A percentile compares a stretch with the other conserved stretches of the same genome.
These are phyloP conservation scores for Dendryphion nanum DNA, from an alignment of 2,329 filamentous ascomycete genomes.

Conservation along the genomic window DNA sequence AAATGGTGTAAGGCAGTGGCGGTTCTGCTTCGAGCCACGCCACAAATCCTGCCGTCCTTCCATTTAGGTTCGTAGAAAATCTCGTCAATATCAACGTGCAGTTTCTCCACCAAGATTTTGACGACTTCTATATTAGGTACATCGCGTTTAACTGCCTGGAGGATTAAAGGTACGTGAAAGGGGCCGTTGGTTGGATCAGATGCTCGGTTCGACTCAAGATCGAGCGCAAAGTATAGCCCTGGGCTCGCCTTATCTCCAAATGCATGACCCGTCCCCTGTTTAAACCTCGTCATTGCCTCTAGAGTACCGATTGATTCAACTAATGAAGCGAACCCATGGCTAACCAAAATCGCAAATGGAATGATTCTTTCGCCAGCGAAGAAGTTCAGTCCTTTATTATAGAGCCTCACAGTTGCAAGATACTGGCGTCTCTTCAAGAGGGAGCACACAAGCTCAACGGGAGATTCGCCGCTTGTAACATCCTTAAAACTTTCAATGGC, in stretches of 20 bases:
- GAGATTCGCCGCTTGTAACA: background rate
- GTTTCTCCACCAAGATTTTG: conserved; percentile 14
- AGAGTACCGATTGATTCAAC: background rate
- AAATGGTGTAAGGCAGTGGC: conserved; percentile 7
- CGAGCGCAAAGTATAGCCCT: background rate
- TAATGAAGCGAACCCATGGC: background rate
- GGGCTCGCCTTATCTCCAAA: background rate
- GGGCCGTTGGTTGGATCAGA: background rate
- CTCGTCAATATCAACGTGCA: conserved; percentile 10
- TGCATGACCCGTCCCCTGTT: background rate
- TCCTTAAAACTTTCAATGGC: background rate
- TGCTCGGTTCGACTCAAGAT: no score
- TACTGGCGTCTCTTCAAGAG: background rate
- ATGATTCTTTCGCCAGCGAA: background rate
- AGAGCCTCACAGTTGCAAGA: background rate
- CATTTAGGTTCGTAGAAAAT: no score
- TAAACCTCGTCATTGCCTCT: background rate
- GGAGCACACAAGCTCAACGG: background rate
- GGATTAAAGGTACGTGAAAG: background rate
- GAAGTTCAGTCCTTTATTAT: background rate
- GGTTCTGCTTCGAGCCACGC: background rate
- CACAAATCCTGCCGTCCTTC: background rate
- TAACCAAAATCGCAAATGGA: background rate
- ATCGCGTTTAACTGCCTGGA: conserved; percentile 2
- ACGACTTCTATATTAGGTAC: conserved; percentile 16